Base-by-base conservation (phyloP, 805 yeast species). In the Candida nitratophila region DNA sequence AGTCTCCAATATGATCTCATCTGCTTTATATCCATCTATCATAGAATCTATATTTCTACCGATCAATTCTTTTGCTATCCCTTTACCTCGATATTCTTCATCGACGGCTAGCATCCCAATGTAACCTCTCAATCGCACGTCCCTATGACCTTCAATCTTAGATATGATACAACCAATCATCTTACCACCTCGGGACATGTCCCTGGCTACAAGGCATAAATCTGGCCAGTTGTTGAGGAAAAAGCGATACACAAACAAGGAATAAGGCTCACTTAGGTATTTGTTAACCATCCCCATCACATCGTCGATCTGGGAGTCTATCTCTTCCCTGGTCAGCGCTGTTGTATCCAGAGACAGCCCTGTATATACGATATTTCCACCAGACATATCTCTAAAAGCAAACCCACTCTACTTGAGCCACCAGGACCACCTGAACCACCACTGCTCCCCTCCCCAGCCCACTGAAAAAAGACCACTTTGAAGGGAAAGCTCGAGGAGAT, bases 71-170 rank as follows among this genome's bases (percentile, higher is more conserved):
- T 82, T 82, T 3, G 97, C 97, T 39, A 90, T 83, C 1, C 96
- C 96, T 37, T 66, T 68, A 3, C 95, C 90, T 44, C 99, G 69
- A 58, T 73, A 81, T 15, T 64, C 59, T 33, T 79, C 78, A 41
- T 81, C 81, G 12, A 91, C 95, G 0, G 95, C 96, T 44, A 93
- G 66, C 99, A 93, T 93, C 2, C 97, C 99, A 26, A 93, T 90
- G 57, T 93, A 93, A 0, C 99, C 99, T 47, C 99, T 72, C 52
- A 71, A 59, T 47, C 96, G 70, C 11, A 77, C 81, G 20, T 74
- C 71, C 47, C 91, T 72, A 63, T 91, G 97, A 1, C 76, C 69
- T 50, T 86, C 95, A 12, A 81, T 77, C 55, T 89, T 87, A 42
- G 95, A 81, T 7, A 93, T 86, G 8, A 91, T 81, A 33, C 84